Evolutionary conservation across 441 rosid genomes (phyloP).

Genomic region (Arabidopsis lyrata): DNA sequence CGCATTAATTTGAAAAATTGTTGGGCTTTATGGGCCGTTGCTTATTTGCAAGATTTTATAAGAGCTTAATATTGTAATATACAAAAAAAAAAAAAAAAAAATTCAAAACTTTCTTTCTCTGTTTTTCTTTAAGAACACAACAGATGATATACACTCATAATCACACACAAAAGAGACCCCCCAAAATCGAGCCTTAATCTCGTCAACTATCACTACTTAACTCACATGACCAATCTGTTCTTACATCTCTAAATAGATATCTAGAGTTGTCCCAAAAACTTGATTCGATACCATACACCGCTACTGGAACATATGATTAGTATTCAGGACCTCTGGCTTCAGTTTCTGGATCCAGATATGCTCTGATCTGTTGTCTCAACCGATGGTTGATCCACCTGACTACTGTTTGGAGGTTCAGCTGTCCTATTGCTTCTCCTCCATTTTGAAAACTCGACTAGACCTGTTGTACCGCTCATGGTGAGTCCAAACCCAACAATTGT

Average conservation of each 20-base stretch:
- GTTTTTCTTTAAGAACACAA: constrained; percentile 25
- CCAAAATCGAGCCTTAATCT: constrained; percentile 5
- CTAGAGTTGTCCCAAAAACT: no score
- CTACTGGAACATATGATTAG: neutral
- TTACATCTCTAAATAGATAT: no score
- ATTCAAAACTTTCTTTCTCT: neutral
- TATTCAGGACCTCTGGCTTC: constrained; percentile 22
- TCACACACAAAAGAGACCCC: constrained; percentile 1
- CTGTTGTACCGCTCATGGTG: constrained; percentile 67
- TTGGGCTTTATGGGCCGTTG: no score
- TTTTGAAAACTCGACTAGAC: constrained; percentile 55
- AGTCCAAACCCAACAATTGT: constrained; percentile 80
- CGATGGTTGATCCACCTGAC: constrained; percentile 39
- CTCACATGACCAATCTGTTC: neutral
- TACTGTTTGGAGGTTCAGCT: constrained; percentile 33
- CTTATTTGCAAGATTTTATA: no score
- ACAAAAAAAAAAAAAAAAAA: constrained; percentile 2
- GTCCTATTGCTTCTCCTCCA: constrained; percentile 47
- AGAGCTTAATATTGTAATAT: neutral
- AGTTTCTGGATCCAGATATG: constrained; percentile 32
- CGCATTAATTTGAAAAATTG: no score
- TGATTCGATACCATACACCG: no score
- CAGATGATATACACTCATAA: constrained; percentile 21
- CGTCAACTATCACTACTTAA: constrained; percentile 19
- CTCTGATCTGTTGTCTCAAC: constrained; percentile 33